These are phyloP conservation scores for Hevea brasiliensis DNA, from an alignment of 345 rosid species.

Conservation along the genomic window DNA sequence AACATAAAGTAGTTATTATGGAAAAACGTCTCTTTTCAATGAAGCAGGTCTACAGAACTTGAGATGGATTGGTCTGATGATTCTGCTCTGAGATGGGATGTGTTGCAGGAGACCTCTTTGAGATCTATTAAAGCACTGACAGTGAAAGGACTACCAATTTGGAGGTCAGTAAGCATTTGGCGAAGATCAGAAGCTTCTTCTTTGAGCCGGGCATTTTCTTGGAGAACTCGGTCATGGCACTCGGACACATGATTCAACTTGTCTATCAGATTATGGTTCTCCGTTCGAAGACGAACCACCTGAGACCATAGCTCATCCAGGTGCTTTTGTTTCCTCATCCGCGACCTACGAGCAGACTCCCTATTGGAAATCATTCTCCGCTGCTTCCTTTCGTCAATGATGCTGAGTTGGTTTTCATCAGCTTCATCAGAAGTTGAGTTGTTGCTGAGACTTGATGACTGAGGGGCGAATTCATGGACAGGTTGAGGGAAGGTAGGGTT, in stretches of 20 bases:
- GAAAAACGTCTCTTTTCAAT: conserved; percentile 26
- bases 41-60: conserved; percentile 46
- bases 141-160: conserved; percentile 47
- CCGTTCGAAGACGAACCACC: conserved; percentile 65
- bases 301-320: conserved; percentile 94
- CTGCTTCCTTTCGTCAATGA: conserved; percentile 85
- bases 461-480: conserved; percentile 36
- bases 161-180: conserved; percentile 57
- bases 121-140: conserved; percentile 45
- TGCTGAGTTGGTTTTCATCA: conserved; percentile 53
- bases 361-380: conserved; percentile 94
- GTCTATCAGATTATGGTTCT: conserved; percentile 68
- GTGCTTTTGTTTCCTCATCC: conserved; percentile 97
- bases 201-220: conserved; percentile 76
- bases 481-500: conserved; percentile 36
- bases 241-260: conserved; percentile 64
- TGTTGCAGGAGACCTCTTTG: conserved; percentile 51
- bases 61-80: conserved; percentile 34
- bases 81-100: conserved; percentile 46
- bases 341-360: conserved; percentile 92
- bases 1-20: conserved; percentile 15
- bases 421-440: conserved; percentile 83
- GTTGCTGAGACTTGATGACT: conserved; percentile 56
- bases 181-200: conserved; percentile 78
- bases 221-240: conserved; percentile 56